A percentile compares a stretch with the other conserved stretches of the same genome.
phyloP scores from a whole-genome alignment of 1,284 basidiomycete species.

The Trichosporon sp. region DNA sequence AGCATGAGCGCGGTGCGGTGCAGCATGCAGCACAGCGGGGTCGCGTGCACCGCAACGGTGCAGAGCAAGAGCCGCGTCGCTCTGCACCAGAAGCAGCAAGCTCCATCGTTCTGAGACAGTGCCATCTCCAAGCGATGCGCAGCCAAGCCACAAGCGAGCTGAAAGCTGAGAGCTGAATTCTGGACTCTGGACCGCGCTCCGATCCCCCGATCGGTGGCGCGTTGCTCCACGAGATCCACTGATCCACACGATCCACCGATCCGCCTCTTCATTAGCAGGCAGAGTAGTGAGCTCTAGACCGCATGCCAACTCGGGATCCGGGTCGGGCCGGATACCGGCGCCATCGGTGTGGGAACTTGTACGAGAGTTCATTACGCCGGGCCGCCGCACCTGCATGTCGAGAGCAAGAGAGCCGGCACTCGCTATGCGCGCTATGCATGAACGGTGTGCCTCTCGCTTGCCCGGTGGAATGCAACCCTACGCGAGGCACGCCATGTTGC shows the following conservation, averaged over 20 bases:
- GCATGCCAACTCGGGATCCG: no score
- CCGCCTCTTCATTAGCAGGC: background rate
- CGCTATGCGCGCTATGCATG: background rate
- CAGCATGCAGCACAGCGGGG: no score
- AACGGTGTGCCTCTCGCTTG: background rate
- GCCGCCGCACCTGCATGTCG: background rate
- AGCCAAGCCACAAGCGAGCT: background rate
- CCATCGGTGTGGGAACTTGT: no score
- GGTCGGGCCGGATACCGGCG: no score
- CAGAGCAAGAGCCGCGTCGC: background rate
- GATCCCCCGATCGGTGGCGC: background rate
- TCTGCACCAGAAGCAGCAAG: background rate
- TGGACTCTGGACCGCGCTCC: background rate
- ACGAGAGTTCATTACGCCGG: no score
- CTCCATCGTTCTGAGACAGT: background rate
- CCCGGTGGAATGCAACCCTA: background rate
- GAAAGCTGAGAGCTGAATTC: background rate
- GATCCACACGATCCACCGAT: background rate
- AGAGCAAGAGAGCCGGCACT: background rate
- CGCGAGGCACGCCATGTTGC: background rate
- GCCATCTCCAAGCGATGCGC: background rate
- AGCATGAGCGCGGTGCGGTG: no score
- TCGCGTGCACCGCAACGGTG: no score
- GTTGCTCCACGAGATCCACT: background rate
- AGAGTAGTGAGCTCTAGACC: no score